Conservation (phyloP, 768 basidiomycete species). For the Suillus decipiens region DNA sequence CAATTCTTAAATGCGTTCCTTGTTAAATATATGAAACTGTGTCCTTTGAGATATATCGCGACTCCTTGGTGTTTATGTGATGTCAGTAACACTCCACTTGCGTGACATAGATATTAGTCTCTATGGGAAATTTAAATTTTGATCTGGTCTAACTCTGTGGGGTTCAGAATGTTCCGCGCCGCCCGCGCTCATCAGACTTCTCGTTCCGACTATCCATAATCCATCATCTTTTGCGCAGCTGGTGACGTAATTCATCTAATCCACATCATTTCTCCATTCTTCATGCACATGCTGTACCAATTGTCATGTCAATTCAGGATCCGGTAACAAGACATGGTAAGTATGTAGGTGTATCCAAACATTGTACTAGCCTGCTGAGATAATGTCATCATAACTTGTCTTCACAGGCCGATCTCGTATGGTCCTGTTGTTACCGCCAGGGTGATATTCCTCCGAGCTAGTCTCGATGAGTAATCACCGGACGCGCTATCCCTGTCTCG, state of each 20-base stretch:
- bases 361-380: not conserved
- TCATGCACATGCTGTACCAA: not conserved
- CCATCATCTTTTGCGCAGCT: not conserved
- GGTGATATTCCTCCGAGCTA: not conserved
- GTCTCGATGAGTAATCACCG: not conserved
- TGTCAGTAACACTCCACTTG: not conserved
- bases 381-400: not conserved
- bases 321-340: not conserved
- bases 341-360: too few relatives aligned
- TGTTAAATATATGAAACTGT: not conserved
- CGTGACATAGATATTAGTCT: too few relatives aligned
- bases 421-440: not conserved
- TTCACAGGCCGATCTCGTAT: not conserved
- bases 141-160: too few relatives aligned
- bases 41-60: not conserved
- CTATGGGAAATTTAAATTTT: too few relatives aligned
- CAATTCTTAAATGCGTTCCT: not conserved
- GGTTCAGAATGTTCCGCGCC: too few relatives aligned
- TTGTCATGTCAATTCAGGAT: not conserved
- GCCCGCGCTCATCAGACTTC: too few relatives aligned
- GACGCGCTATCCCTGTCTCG: not conserved
- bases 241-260: not conserved
- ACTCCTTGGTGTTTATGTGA: not conserved
- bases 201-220: not conserved
- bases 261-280: not conserved